Percentiles rank a stretch among this genome's conserved stretches.
These are phyloP conservation scores for Trypanosomatidae sp. DNA, from an alignment of 208 protist genomes.

Conservation along the genomic window DNA sequence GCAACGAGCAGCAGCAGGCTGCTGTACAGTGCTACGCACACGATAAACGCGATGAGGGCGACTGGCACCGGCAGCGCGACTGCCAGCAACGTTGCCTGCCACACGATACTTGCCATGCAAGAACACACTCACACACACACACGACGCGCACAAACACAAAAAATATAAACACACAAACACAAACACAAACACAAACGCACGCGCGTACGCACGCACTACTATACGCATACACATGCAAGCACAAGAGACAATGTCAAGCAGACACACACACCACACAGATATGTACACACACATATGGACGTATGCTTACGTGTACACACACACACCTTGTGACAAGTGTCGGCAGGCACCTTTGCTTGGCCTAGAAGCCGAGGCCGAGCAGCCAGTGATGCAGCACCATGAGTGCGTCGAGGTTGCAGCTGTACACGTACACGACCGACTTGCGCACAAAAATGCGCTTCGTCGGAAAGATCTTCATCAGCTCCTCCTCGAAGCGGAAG, in stretches of 20 bases:
- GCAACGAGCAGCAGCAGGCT: too few relatives aligned
- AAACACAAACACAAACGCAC: conserved; percentile 1
- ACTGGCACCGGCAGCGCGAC: too few relatives aligned
- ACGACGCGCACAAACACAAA: neutral
- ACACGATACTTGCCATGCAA: too few relatives aligned
- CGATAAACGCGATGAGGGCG: too few relatives aligned
- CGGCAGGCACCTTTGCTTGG: neutral
- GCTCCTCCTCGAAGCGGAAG: conserved; percentile 79
- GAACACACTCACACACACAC: neutral
- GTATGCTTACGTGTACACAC: neutral
- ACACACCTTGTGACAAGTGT: neutral
- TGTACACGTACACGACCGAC: conserved; percentile 63
- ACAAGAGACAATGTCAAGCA: neutral
- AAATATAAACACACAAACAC: too few relatives aligned
- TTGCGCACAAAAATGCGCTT: conserved; percentile 79
- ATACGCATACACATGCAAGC: neutral
- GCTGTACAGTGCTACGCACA: too few relatives aligned
- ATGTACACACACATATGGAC: neutral
- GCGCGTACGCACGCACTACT: conserved; percentile 2
- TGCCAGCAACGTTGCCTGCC: too few relatives aligned
- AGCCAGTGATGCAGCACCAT: conserved; percentile 78
- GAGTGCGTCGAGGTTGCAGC: conserved; percentile 54
- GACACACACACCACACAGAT: neutral
- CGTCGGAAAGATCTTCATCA: conserved; percentile 85
- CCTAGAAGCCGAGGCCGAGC: conserved; percentile 69